A percentile compares a stretch with the other conserved stretches of the same genome.
Conservation (phyloP, 352 stramenopile genomes). For the Pythium scleroteichum region DNA sequence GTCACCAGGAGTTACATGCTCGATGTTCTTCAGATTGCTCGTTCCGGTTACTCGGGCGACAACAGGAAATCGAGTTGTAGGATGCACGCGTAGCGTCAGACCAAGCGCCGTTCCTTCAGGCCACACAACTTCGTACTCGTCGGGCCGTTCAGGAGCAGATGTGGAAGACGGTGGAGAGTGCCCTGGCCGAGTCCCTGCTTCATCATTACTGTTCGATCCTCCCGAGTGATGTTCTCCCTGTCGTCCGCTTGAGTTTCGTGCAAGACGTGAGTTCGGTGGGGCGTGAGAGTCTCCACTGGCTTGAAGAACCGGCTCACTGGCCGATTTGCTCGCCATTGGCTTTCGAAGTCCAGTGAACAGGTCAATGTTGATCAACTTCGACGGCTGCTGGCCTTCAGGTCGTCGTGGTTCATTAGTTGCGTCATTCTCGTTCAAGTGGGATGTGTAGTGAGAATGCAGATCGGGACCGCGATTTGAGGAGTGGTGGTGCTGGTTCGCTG, state of each 20-base stretch:
- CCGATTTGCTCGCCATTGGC: constrained; percentile 15
- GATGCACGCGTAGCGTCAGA: constrained; percentile 42
- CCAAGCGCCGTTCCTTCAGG: constrained; percentile 40
- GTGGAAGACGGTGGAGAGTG: constrained; percentile 8
- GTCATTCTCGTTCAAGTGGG: constrained; percentile 13
- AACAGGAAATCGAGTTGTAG: constrained; percentile 43
- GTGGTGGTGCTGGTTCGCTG: constrained; percentile 4
- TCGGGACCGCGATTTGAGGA: constrained; percentile 3
- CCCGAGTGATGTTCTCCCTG: constrained; percentile 9
- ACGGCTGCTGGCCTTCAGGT: constrained; percentile 4
- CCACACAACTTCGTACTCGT: constrained; percentile 52
- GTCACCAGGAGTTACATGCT: constrained; percentile 41
- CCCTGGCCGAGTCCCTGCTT: constrained; percentile 1
- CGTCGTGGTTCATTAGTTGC: constrained; percentile 8
- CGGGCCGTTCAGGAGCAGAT: constrained; percentile 18
- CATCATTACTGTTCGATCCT: constrained; percentile 9
- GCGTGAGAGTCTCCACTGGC: not conserved
- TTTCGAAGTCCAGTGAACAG: constrained; percentile 25
- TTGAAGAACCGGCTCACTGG: constrained; percentile 17
- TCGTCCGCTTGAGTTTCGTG: constrained; percentile 21
- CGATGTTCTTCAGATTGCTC: constrained; percentile 48
- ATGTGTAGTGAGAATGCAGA: not conserved
- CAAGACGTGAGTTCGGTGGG: not conserved
- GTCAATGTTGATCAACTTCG: constrained; percentile 34
- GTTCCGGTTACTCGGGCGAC: constrained; percentile 43